These are phyloP conservation scores for Fusarium globosum DNA, from an alignment of 2,329 filamentous ascomycete genomes.

Conservation along the genomic window DNA sequence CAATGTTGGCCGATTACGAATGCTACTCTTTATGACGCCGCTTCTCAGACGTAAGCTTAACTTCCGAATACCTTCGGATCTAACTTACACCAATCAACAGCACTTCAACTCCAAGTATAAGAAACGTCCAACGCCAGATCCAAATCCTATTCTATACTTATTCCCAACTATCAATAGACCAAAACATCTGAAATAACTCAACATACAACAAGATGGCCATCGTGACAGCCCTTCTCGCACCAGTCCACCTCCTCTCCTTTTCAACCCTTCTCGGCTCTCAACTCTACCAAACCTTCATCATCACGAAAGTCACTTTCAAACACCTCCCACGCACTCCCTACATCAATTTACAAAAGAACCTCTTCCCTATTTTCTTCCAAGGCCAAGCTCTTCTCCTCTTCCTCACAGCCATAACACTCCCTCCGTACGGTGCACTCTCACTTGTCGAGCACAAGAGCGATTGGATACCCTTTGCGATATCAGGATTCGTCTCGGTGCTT, in stretches of 20 bases:
- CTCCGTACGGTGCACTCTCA: conserved; percentile 47
- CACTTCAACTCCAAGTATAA: background rate
- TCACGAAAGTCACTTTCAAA: conserved; percentile 51
- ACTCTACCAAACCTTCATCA: conserved; percentile 54
- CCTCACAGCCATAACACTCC: conserved; percentile 49
- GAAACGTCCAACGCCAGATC: background rate
- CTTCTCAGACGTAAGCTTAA: conserved; percentile 10
- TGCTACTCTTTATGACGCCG: background rate
- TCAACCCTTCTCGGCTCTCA: conserved; percentile 54
- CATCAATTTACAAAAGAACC: conserved; percentile 52
- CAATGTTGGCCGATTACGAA: background rate
- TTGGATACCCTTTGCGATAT: conserved; percentile 51
- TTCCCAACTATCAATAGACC: too few species aligned
- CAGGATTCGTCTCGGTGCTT: conserved; percentile 45
- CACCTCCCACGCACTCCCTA: conserved; percentile 52
- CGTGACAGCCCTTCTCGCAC: conserved; percentile 42
- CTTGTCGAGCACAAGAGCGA: conserved; percentile 45
- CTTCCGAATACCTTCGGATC: conserved; percentile 42
- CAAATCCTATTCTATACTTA: too few species aligned
- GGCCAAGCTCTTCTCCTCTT: conserved; percentile 51
- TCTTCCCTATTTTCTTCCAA: conserved; percentile 57
- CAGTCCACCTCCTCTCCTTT: conserved; percentile 53
- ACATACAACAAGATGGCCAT: too few species aligned
- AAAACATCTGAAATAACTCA: too few species aligned
- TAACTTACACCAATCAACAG: conserved; percentile 12